A percentile compares a stretch with the other conserved stretches of the same genome.
Conservation (phyloP, 139 green algal genomes). For the Coelastrella sp. region DNA sequence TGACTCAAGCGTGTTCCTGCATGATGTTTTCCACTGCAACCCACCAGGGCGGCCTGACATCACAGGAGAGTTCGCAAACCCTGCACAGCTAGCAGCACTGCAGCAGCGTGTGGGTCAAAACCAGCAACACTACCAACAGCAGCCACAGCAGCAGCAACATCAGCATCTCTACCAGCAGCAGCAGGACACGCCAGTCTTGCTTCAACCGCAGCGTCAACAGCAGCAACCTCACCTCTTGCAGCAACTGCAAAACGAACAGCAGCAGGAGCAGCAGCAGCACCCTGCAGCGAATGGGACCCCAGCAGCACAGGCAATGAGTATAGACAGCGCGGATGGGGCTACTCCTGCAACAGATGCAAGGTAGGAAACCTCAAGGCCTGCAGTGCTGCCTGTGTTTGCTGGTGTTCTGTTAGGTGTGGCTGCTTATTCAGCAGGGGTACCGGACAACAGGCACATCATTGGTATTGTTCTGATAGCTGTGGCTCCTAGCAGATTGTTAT, state of each 20-base stretch:
- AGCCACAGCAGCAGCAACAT: background rate
- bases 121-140: constrained; percentile 33
- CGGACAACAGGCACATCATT: too few species aligned
- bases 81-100: background rate
- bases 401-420: too few species aligned
- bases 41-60: constrained; percentile 15
- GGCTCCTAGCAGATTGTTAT: too few species aligned
- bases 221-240: background rate
- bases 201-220: constrained; percentile 23
- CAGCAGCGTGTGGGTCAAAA: constrained; percentile 26
- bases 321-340: background rate
- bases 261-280: background rate
- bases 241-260: background rate
- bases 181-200: background rate
- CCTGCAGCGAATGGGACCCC: background rate
- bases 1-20: too few species aligned
- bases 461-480: too few species aligned
- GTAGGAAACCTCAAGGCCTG: too few species aligned
- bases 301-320: constrained; percentile 14
- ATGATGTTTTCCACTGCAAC: background rate
- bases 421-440: too few species aligned
- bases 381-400: too few species aligned
- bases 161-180: constrained; percentile 39
- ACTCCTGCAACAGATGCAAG: background rate
- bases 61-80: constrained; percentile 35